Evolutionary conservation across 208 protist species (phyloP).

Genomic region (Leishmania martiniquensis): DNA sequence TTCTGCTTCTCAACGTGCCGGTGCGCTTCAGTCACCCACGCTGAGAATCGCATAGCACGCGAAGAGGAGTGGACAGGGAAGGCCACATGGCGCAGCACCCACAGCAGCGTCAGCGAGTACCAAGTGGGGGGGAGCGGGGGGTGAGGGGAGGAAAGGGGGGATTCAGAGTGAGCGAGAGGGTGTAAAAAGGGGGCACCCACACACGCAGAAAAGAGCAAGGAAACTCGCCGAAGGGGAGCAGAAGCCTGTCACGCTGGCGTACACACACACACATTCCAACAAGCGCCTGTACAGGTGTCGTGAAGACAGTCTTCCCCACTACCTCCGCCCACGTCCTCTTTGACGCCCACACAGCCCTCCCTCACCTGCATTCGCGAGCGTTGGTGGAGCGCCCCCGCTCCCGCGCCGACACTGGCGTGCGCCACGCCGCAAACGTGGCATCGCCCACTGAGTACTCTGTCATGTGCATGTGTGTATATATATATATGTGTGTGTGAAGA

Average conservation of each 20-base stretch:
- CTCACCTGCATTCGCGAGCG: neutral
- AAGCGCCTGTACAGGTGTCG: neutral
- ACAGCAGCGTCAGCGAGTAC: neutral
- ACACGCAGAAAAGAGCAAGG: neutral
- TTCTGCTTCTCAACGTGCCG: neutral
- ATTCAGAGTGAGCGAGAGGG: no score
- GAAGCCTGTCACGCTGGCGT: neutral
- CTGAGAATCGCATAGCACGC: neutral
- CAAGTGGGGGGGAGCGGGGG: neutral
- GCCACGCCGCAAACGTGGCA: neutral
- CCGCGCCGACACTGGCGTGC: neutral
- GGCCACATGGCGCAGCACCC: neutral
- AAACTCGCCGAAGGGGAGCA: neutral
- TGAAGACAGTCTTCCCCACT: neutral
- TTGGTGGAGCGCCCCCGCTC: neutral
- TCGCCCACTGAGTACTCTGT: neutral
- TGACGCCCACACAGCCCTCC: neutral
- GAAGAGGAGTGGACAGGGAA: neutral
- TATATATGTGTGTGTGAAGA: neutral
- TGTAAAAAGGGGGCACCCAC: neutral
- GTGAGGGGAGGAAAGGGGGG: no score
- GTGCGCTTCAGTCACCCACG: neutral
- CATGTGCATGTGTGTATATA: neutral
- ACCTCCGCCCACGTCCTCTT: neutral
- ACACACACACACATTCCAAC: conserved; percentile 6